A percentile compares a stretch with the other conserved stretches of the same genome.
phyloP scores from a whole-genome alignment of 139 green algal species.

The Tetratostichococcus sp. region DNA sequence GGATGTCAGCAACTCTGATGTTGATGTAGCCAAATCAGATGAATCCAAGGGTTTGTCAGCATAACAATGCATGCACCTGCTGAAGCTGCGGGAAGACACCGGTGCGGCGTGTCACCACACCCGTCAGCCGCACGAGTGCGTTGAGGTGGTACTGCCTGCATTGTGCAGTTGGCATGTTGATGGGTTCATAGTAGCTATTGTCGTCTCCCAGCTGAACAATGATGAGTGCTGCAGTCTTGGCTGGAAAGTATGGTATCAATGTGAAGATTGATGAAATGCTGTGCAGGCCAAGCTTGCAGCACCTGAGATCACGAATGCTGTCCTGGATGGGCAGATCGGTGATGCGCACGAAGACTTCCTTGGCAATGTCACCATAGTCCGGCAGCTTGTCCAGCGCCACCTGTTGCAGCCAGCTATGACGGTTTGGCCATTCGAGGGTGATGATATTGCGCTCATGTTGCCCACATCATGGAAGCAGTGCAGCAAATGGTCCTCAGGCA shows the following conservation, averaged over 20 bases:
- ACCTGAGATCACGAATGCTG: slow-evolving; percentile 89
- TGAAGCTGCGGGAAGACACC: slow-evolving; percentile 96
- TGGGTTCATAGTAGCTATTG: too few relatives aligned
- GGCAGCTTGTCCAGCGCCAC: slow-evolving; percentile 52
- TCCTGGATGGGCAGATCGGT: slow-evolving; percentile 81
- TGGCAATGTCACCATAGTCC: slow-evolving; percentile 35
- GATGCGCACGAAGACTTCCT: slow-evolving; percentile 83
- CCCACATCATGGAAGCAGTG: too few relatives aligned
- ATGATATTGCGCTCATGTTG: not conserved
- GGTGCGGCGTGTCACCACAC: slow-evolving; percentile 93
- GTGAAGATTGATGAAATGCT: not conserved
- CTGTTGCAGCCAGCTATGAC: slow-evolving; percentile 18
- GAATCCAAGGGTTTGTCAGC: not conserved
- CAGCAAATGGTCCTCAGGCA: too few relatives aligned
- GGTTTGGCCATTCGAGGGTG: too few relatives aligned
- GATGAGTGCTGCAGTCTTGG: too few relatives aligned
- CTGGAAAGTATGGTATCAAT: too few relatives aligned
- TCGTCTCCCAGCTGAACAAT: not conserved
- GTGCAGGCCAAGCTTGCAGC: not conserved
- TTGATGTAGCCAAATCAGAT: too few relatives aligned
- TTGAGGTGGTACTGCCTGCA: slow-evolving; percentile 81
- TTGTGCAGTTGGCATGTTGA: too few relatives aligned
- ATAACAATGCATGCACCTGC: not conserved
- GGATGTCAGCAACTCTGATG: too few relatives aligned
- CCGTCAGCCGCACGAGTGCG: slow-evolving; percentile 75